Conservation (phyloP, 1,284 basidiomycete species). For the Leccinum subrobustum region DNA sequence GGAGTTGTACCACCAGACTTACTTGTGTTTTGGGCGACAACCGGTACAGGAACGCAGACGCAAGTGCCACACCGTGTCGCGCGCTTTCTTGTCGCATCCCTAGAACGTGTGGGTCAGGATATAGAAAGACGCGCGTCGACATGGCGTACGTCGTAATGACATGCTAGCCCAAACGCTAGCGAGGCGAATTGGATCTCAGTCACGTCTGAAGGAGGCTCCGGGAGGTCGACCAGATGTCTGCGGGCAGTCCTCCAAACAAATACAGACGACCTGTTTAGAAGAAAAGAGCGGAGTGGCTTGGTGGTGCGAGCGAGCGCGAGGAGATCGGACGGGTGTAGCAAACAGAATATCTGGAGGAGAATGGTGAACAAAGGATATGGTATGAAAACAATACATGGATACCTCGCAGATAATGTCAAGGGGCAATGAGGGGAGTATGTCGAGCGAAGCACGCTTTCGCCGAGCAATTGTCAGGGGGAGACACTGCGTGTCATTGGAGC, state of each 20-base stretch:
- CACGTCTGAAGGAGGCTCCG: constrained; percentile 32
- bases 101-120: constrained; percentile 11
- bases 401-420: constrained; percentile 31
- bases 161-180: constrained; percentile 32
- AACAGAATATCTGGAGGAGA: constrained; percentile 27
- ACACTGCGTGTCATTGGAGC: not conserved
- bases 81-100: constrained; percentile 29
- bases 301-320: constrained; percentile 33
- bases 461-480: not conserved
- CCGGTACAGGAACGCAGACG: constrained; percentile 29
- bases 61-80: constrained; percentile 32
- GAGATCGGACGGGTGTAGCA: constrained; percentile 31
- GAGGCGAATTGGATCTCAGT: constrained; percentile 36
- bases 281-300: constrained; percentile 27
- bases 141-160: constrained; percentile 26
- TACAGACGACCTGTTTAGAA: constrained; percentile 23
- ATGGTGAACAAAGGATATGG: not conserved
- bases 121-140: not conserved
- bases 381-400: not conserved
- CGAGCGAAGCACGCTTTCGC: constrained; percentile 24
- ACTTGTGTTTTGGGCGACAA: constrained; percentile 30
- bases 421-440: constrained; percentile 23
- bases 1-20: constrained; percentile 4
- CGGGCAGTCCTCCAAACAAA: constrained; percentile 33
- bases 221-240: constrained; percentile 25